Percentiles rank a stretch among this genome's conserved stretches.
Conservation (phyloP, 495 filamentous ascomycete genomes). For the Talaromyces proteolyticus region DNA sequence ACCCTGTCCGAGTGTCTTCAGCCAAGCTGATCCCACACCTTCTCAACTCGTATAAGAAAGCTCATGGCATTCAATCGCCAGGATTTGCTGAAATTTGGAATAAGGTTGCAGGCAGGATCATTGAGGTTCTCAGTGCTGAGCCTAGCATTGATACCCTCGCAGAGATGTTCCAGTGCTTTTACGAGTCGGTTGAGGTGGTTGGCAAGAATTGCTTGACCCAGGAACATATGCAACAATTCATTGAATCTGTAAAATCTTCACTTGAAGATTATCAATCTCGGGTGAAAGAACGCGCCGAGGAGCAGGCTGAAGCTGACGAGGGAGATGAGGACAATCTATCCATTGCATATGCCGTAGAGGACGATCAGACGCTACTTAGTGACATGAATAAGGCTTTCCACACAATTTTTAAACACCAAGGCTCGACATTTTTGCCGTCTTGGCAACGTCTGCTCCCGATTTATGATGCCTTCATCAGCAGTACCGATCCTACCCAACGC, state of each 20-base stretch:
- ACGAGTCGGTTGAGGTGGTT: constrained; percentile 94
- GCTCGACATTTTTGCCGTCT: constrained; percentile 70
- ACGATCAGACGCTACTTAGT: constrained; percentile 92
- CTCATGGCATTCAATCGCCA: constrained; percentile 68
- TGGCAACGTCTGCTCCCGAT: constrained; percentile 82
- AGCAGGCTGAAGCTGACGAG: constrained; percentile 70
- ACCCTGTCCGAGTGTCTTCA: constrained; percentile 91
- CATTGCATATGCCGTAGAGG: constrained; percentile 78
- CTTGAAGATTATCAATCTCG: constrained; percentile 89
- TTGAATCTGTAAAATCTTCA: constrained; percentile 73
- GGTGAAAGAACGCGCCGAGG: constrained; percentile 72
- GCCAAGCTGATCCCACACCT: constrained; percentile 94
- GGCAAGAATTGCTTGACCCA: constrained; percentile 73
- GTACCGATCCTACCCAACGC: constrained; percentile 80
- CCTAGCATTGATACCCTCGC: constrained; percentile 94
- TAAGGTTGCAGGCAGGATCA: constrained; percentile 78
- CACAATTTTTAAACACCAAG: constrained; percentile 95
- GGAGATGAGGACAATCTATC: constrained; percentile 73
- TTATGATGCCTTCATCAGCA: constrained; percentile 81
- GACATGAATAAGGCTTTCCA: constrained; percentile 99
- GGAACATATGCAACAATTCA: constrained; percentile 79
- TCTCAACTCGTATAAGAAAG: constrained; percentile 87
- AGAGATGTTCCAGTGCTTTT: constrained; percentile 99
- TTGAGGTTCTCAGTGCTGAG: constrained; percentile 92
- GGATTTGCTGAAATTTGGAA: constrained; percentile 77